Conservation (phyloP, 2,329 filamentous ascomycete species). For the Neofusicoccum sp. region DNA sequence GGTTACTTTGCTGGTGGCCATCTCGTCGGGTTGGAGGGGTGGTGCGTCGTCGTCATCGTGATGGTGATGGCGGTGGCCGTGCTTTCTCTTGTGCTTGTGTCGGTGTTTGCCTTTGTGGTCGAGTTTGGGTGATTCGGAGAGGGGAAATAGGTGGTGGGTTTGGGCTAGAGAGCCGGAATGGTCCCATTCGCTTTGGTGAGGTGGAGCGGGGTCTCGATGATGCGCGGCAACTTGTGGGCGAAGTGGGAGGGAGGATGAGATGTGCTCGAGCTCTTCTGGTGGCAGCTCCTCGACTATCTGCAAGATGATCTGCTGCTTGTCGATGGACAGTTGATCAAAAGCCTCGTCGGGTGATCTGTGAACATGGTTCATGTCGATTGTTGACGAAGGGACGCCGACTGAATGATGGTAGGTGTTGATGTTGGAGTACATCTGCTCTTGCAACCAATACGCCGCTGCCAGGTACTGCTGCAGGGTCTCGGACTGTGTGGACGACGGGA, state of each 20-base stretch:
- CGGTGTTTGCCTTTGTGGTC: background rate
- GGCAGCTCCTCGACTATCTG: background rate
- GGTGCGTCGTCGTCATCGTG: background rate
- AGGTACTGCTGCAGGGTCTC: background rate
- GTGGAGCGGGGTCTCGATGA: background rate
- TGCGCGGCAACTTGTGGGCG: background rate
- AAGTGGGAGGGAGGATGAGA: background rate
- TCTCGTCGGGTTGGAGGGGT: constrained; percentile 14
- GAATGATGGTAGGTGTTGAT: background rate
- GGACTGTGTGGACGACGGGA: background rate
- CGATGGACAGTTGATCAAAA: background rate
- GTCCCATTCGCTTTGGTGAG: background rate
- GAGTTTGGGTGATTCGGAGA: too few species aligned
- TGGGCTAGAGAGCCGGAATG: background rate
- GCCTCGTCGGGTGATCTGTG: background rate
- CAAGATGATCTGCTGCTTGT: background rate
- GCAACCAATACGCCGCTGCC: background rate
- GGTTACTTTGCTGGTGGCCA: constrained; percentile 33
- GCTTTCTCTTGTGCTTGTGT: background rate
- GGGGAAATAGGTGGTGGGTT: too few species aligned
- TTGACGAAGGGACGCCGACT: background rate
- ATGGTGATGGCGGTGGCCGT: background rate
- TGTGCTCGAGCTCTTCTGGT: background rate
- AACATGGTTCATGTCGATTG: background rate
- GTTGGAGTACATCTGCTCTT: background rate